Base-by-base conservation (phyloP, 768 basidiomycete genomes). In the Inosperma sp. region DNA sequence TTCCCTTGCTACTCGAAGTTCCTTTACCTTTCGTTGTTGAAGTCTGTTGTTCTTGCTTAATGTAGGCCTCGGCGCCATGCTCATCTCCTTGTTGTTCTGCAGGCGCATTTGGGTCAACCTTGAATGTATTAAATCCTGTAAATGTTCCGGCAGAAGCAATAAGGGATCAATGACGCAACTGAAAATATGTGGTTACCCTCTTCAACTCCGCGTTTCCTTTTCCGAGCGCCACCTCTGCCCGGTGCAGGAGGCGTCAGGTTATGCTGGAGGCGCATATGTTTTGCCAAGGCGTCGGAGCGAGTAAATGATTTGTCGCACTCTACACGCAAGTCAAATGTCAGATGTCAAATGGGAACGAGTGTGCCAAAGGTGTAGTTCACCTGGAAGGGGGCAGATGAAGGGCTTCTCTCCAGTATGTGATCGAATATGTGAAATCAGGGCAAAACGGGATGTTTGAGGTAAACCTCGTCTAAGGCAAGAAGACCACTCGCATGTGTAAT, bases 301-400 rank as follows among this genome's bases (percentile, higher is more conserved):
- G 93, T 93, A 68, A 97, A 97, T 0, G 89, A 86, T 60, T 92
- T 93, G 73, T 91, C 90, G 64, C 94, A 97, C 71, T 93, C 93
- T 94, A 49, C 13, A 45, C 29, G 53, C 27, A 39, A 7, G 46
- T 51, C 50, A 55, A 50, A 21, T 30, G 46, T 36, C 23, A 30
- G 37, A 47, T 21, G 16, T 42, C 10, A 40, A 4, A 25, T 35
- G 13, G 23, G 33, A 17, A 19, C 22, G 21, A 17, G 44, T 46
- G 52, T 36, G n/a, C 16, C 39, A 49, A 12, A 34, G 31, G 47
- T 37, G 12, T 17, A 35, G 65, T 83, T 58, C 52, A 88, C 93
- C 92, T 62, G 89, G 83, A 51, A 80, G 73, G 9, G 82, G 68
- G 63, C 93, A 97, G 19, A 79, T 83, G 62, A 93, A 96, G 0